Evolutionary conservation across 2,329 filamentous ascomycete species (phyloP).

Genomic region (Hymenoscyphus linearis): DNA sequence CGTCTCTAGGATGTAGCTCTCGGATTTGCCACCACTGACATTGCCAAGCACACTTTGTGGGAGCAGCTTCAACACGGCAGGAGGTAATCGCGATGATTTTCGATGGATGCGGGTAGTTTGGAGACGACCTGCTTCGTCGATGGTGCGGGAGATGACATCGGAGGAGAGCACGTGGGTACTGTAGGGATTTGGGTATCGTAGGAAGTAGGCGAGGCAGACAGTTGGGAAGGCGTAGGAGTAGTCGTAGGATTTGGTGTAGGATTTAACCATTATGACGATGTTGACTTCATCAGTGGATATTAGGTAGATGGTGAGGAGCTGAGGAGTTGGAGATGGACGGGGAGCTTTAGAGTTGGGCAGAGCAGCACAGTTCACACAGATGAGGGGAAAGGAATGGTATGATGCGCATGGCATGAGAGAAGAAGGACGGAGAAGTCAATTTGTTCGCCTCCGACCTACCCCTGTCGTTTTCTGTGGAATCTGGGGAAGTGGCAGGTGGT

Average conservation of each 20-base stretch:
- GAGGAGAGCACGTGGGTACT: conserved; percentile 76
- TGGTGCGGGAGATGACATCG: conserved; percentile 70
- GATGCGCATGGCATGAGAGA: conserved; percentile 3
- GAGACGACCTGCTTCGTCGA: conserved; percentile 71
- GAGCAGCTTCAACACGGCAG: conserved; percentile 69
- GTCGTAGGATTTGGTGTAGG: conserved; percentile 54
- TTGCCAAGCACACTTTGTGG: conserved; percentile 52
- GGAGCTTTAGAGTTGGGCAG: conserved; percentile 6
- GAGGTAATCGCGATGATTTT: conserved; percentile 74
- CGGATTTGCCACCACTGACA: conserved; percentile 56
- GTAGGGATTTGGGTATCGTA: conserved; percentile 84
- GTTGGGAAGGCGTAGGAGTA: conserved; percentile 80
- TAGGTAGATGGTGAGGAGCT: conserved; percentile 7
- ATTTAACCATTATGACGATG: conserved; percentile 32
- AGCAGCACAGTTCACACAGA: background rate
- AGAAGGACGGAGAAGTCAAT: conserved; percentile 8
- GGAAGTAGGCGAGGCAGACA: conserved; percentile 83
- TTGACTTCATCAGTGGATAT: conserved; percentile 17
- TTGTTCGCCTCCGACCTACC: conserved; percentile 6
- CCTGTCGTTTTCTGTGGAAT: conserved; percentile 11
- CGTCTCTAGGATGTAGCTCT: conserved; percentile 75
- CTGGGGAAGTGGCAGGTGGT: conserved; percentile 14
- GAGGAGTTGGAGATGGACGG: background rate
- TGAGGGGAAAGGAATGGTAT: conserved; percentile 11
- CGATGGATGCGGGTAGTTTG: conserved; percentile 76